Base-by-base conservation (phyloP, 2,329 filamentous ascomycete genomes). In the Arthrocladium fulminans region DNA sequence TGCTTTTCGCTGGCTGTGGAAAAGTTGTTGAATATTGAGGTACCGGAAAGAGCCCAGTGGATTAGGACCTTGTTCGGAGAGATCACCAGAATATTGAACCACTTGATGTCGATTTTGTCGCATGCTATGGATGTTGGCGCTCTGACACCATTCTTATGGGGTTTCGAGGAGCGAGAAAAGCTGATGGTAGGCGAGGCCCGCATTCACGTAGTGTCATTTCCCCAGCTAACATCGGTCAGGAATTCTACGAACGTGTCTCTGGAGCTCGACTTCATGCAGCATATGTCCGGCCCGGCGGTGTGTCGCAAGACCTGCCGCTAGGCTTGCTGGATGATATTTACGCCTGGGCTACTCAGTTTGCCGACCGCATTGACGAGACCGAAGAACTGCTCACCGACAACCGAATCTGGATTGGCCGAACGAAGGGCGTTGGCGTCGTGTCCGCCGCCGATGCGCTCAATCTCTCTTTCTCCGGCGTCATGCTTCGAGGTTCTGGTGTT, bases 61-160 rank as follows among this genome's bases (percentile, higher is more conserved):
- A 98, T 98, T 65, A 81, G 92, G 58, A 97, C 90, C 27, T 0
- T 98, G 73, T 98, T 98, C 68, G 92, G 80, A 60, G 92, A 98
- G 68, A 86, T 98, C 60, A 98, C 92, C 32, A 80, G 92, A 63
- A 68, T 98, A 55, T 73, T 97, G 61, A 98, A 98, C 76, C 94
- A 98, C 68, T 79, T 97, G 61, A 98, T 98, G 92, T 94, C 88
- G 29, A 83, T 98, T 50, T 73, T 97, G 55, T 94, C 90, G 49
- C 90, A 97, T 77, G 89, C 89, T 65, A 96, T 96, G 92, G 92
- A 98, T 69, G 92, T 98, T 65, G 92, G 92, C 72, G 92, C 92
- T 58, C 71, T 98, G 67, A 98, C 92, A 50, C 92, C 92, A 59
- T 98, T 98, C 79, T 70, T 98, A 73, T 98, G 92, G 92, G 92